Conservation (phyloP, 2,329 filamentous ascomycete species). For the Talaromyces sp. region DNA sequence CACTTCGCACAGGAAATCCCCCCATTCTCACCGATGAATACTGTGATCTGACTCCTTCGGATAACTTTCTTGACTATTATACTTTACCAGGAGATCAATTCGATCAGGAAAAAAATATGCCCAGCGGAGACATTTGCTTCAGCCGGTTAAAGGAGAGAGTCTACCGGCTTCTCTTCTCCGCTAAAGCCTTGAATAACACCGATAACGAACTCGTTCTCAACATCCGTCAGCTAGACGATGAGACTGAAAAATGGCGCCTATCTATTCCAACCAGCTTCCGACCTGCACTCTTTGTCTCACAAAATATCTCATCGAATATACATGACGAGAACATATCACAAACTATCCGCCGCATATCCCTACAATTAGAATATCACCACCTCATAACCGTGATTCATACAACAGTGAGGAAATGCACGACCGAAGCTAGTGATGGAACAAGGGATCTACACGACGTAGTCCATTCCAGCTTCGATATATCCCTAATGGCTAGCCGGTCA, state of each 20-base stretch:
- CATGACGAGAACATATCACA: conserved; percentile 1
- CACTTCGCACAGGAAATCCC: conserved; percentile 16
- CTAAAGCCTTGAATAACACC: conserved; percentile 9
- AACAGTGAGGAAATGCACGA: conserved; percentile 20
- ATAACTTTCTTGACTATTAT: conserved; percentile 5
- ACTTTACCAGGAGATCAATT: neutral
- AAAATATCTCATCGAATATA: conserved; percentile 1
- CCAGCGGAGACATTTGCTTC: conserved; percentile 12
- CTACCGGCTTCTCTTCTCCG: conserved; percentile 16
- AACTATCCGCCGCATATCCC: conserved; percentile 9
- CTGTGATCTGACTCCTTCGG: conserved; percentile 11
- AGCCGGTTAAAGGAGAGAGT: conserved; percentile 18
- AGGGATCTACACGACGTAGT: conserved; percentile 20
- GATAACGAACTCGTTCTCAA: conserved; percentile 17
- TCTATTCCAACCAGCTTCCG: conserved; percentile 15
- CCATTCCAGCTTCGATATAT: conserved; percentile 26
- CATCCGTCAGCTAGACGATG: conserved; percentile 21
- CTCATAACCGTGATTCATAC: conserved; percentile 21
- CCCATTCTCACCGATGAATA: conserved; percentile 17
- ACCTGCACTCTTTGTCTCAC: conserved; percentile 17
- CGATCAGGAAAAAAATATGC: no score
- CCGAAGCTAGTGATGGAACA: conserved; percentile 1
- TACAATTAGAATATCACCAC: conserved; percentile 21
- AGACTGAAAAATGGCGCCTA: conserved; percentile 20
- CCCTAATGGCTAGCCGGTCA: conserved; percentile 19